phyloP scores from a whole-genome alignment of 1,284 basidiomycete genomes.

The Heterobasidion parviporum region DNA sequence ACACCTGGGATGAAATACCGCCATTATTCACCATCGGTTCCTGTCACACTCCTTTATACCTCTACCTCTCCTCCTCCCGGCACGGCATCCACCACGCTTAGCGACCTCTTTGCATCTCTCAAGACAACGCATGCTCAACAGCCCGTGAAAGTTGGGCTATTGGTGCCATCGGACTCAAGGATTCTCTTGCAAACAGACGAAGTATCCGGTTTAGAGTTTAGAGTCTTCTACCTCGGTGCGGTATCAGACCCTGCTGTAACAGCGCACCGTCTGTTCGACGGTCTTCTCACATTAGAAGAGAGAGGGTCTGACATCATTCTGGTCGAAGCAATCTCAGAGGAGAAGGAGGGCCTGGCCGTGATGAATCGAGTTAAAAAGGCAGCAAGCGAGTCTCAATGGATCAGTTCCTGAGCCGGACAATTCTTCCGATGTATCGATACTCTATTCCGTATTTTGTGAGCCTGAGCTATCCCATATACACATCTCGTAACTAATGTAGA shows the following conservation, averaged over 20 bases:
- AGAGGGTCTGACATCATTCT: constrained; percentile 78
- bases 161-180: constrained; percentile 60
- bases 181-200: constrained; percentile 34
- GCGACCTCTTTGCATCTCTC: constrained; percentile 34
- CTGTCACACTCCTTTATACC: constrained; percentile 70
- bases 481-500: no score
- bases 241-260: constrained; percentile 54
- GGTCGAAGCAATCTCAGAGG: constrained; percentile 80
- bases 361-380: constrained; percentile 99
- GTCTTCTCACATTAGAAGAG: constrained; percentile 74
- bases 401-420: constrained; percentile 17
- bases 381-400: constrained; percentile 57
- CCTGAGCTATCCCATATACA: neutral
- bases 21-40: constrained; percentile 90
- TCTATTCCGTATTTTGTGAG: neutral
- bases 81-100: constrained; percentile 20
- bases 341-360: constrained; percentile 83
- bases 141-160: constrained; percentile 52
- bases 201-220: constrained; percentile 39
- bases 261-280: constrained; percentile 84
- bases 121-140: constrained; percentile 12
- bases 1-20: constrained; percentile 99
- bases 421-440: neutral
- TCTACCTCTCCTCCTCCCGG: constrained; percentile 25
- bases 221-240: constrained; percentile 54